A percentile compares a stretch with the other conserved stretches of the same genome.
Evolutionary conservation across 306 rosid species (phyloP).

Genomic region (Inga laurina): DNA sequence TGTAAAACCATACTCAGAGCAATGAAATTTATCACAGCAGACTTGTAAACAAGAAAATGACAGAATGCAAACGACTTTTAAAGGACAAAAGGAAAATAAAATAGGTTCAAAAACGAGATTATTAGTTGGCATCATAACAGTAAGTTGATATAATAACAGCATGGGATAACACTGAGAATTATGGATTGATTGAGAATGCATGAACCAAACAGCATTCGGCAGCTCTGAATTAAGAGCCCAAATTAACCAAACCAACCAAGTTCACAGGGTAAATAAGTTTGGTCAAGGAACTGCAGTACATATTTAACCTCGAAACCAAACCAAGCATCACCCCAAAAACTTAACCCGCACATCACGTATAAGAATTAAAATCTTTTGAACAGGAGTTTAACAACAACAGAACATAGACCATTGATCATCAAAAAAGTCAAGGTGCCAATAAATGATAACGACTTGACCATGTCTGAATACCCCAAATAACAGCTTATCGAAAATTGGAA

Average conservation of each 20-base stretch:
- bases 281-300: not conserved
- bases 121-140: conserved; percentile 8
- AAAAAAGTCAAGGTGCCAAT: not conserved
- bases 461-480: not conserved
- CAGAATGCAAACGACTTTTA: conserved; percentile 27
- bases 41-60: not conserved
- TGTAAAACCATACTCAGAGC: not conserved
- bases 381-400: not conserved
- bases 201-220: not conserved
- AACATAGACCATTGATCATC: not conserved
- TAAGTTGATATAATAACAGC: not conserved
- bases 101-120: conserved; percentile 17
- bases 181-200: not conserved
- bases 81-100: conserved; percentile 13
- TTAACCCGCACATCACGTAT: not conserved
- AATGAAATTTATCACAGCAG: not conserved
- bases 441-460: not conserved
- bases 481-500: conserved; percentile 1
- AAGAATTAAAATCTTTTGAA: not conserved
- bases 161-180: not conserved
- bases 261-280: not conserved
- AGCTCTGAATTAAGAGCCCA: conserved; percentile 8
- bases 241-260: not conserved
- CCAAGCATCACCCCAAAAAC: not conserved
- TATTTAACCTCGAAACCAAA: conserved; percentile 4